Percentiles rank a stretch among this genome's conserved stretches.
These are phyloP conservation scores for Sporothrix dimorphospora DNA, from an alignment of 2,329 filamentous ascomycete species.

Conservation along the genomic window DNA sequence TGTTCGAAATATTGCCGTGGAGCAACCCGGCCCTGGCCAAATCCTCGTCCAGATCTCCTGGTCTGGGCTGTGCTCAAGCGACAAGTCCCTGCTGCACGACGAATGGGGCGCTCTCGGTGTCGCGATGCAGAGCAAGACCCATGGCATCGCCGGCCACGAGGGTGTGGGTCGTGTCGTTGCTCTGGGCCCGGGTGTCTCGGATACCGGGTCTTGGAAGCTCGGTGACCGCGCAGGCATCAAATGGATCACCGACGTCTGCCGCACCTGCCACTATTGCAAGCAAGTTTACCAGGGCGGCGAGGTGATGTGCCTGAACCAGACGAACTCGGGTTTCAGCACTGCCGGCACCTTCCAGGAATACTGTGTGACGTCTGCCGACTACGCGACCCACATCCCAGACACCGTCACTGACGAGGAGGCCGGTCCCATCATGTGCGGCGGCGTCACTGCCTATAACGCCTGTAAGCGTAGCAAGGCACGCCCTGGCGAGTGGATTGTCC, in stretches of 20 bases:
- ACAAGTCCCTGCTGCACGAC: slow-evolving; percentile 33
- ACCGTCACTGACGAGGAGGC: slow-evolving; percentile 55
- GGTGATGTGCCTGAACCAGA: slow-evolving; percentile 39
- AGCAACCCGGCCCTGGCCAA: slow-evolving; percentile 27
- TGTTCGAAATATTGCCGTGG: slow-evolving; percentile 15
- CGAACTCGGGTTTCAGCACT: slow-evolving; percentile 31
- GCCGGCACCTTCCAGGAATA: slow-evolving; percentile 63
- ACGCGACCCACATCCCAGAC: slow-evolving; percentile 55
- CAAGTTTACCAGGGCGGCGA: slow-evolving; percentile 43
- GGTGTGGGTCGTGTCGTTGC: slow-evolving; percentile 44
- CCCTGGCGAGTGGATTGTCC: slow-evolving; percentile 58
- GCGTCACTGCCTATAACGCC: slow-evolving; percentile 60
- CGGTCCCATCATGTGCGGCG: slow-evolving; percentile 63
- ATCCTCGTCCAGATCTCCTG: slow-evolving; percentile 32
- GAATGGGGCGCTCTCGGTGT: slow-evolving; percentile 30
- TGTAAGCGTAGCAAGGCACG: slow-evolving; percentile 54
- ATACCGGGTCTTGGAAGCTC: slow-evolving; percentile 39
- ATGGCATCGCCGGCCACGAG: slow-evolving; percentile 43
- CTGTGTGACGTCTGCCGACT: slow-evolving; percentile 57
- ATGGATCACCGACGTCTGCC: slow-evolving; percentile 40
- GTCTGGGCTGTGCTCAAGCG: slow-evolving; percentile 32
- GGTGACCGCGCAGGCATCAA: slow-evolving; percentile 48
- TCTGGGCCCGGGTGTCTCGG: slow-evolving; percentile 38
- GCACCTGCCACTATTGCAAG: slow-evolving; percentile 43
- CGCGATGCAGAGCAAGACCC: slow-evolving; percentile 20